Base-by-base conservation (phyloP, 2,329 filamentous ascomycete genomes). In the Calonectria fujianensis region DNA sequence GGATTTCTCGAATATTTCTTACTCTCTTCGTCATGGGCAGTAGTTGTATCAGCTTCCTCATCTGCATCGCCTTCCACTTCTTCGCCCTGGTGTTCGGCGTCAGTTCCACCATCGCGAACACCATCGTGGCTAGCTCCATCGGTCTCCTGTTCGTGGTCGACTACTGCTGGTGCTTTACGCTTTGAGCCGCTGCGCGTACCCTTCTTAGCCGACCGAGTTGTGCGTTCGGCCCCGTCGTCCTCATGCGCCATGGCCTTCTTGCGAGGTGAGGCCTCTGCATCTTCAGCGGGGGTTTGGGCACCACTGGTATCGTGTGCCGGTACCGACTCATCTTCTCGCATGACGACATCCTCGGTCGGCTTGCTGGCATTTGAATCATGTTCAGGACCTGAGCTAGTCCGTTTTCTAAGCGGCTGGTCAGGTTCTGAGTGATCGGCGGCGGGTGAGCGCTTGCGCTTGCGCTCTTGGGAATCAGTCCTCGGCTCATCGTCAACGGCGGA, bases 1-100 rank as follows among this genome's bases (percentile, higher is more conserved):
- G 37, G 37, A 35, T 63, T 75, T 51, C 41, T 66, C 50, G 50
- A 24, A 14, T 16, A 27, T 57, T 71, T 67, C 76, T 84, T 90
- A 91, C 92, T 83, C 81, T 93, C 91, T 90, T 94, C 93, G 74
- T 92, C 90, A 74, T 93, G 92, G 69, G 85, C 92, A 66, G 90
- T 88, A 27, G 87, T 89, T 63, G 87, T 88, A 77, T 93, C 92
- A 3, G 88, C 87, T 76, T 93, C 91, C 75, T 92, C 91, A 76
- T 92, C 90, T 70, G 88, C 86, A 78, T 92, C 91, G 78, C 87
- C 86, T 71, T 92, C 90, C 61, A 83, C 86, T 48, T 92, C 90
- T 35, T 90, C 93, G 61, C 89, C 90, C 35, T 87, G 87, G 31
- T 84, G 83, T 27, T 89, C 85, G 29, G 83, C 82, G 65, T 89